A percentile compares a stretch with the other conserved stretches of the same genome.
Evolutionary conservation across 441 rosid species (phyloP).

Genomic region (Dalechampia spathulata): DNA sequence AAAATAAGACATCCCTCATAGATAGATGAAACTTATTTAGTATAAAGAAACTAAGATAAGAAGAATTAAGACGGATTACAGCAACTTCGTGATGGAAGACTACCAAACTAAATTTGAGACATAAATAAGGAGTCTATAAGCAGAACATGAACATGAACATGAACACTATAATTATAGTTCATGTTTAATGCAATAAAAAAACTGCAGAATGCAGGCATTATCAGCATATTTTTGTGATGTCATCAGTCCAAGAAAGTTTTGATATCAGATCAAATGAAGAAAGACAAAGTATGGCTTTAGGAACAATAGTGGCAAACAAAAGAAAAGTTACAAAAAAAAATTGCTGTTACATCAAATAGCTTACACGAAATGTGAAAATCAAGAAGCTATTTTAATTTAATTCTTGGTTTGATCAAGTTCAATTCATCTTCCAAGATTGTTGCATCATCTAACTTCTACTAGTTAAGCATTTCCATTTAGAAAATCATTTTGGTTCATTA

Average conservation of each 20-base stretch:
- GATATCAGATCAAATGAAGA: neutral
- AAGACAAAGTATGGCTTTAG: neutral
- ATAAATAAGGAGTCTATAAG: neutral
- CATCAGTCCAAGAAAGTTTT: neutral
- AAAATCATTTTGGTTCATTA: neutral
- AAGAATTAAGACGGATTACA: no score
- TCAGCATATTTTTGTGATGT: neutral
- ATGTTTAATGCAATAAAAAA: neutral
- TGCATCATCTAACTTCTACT: no score
- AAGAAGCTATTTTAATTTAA: neutral
- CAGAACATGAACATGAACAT: neutral
- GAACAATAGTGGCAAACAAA: neutral
- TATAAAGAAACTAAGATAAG: neutral
- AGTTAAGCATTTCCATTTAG: neutral
- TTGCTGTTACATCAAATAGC: neutral
- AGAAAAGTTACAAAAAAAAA: neutral
- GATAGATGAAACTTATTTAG: neutral
- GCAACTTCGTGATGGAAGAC: no score
- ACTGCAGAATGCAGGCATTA: no score
- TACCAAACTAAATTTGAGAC: neutral
- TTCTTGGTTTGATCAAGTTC: neutral
- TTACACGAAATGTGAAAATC: neutral
- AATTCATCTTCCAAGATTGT: neutral
- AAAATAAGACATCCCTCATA: slow-evolving; percentile 10
- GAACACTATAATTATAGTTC: neutral